Conservation (phyloP, 2,329 filamentous ascomycete species). For the Xylariaceae sp. region DNA sequence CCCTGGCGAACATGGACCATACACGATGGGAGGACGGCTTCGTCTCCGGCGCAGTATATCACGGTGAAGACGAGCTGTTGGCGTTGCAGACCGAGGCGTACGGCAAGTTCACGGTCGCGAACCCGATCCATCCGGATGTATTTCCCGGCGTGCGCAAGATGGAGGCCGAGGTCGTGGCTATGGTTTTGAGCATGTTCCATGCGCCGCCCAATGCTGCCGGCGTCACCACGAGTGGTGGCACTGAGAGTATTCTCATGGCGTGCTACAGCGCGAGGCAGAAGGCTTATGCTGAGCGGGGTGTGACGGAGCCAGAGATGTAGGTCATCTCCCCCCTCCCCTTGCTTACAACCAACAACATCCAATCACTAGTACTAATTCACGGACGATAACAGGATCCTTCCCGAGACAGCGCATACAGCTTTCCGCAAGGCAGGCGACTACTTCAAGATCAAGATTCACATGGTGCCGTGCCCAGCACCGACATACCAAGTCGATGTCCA, state of each 20-base stretch:
- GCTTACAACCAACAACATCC: not conserved
- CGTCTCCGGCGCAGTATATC: conserved; percentile 93
- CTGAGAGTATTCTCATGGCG: conserved; percentile 95
- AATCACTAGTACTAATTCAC: not conserved
- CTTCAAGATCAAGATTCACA: conserved; percentile 93
- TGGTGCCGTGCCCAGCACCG: conserved; percentile 82
- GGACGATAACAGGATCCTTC: conserved; percentile 65
- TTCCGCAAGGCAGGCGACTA: conserved; percentile 95
- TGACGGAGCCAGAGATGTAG: conserved; percentile 93
- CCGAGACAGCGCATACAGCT: conserved; percentile 89
- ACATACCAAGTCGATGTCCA: conserved; percentile 77
- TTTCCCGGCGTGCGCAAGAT: conserved; percentile 98
- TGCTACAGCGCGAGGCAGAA: conserved; percentile 87
- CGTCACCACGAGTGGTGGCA: conserved; percentile 87
- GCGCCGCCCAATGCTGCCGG: conserved; percentile 81
- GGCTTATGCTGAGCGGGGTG: conserved; percentile 76
- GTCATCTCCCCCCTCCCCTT: conserved; percentile 23
- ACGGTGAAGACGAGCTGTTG: conserved; percentile 78
- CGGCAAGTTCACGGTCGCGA: conserved; percentile 88
- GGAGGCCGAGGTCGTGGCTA: conserved; percentile 96
- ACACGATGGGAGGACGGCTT: conserved; percentile 95
- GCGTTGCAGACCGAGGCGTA: conserved; percentile 89
- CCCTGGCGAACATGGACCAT: conserved; percentile 81
- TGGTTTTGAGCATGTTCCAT: conserved; percentile 89
- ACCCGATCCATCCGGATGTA: conserved; percentile 96